Evolutionary conservation across 2,329 filamentous ascomycete genomes (phyloP).

Genomic region (Aspergillus unguis): DNA sequence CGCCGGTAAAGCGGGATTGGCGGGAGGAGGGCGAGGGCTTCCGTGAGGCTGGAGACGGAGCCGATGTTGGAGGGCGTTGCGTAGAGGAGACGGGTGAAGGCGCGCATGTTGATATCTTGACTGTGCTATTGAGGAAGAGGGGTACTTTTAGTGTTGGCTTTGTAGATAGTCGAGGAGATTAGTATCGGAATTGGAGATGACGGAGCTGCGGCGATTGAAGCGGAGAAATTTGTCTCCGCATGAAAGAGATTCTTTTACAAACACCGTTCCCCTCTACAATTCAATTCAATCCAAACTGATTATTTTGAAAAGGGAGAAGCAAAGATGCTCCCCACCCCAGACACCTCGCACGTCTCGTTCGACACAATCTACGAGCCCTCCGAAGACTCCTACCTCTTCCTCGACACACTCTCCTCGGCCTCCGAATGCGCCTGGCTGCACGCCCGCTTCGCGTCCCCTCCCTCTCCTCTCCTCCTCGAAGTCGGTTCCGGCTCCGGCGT

Average conservation of each 20-base stretch:
- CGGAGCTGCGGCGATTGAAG: conserved; percentile 4
- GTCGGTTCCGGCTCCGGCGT: conserved; percentile 90
- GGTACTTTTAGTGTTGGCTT: neutral
- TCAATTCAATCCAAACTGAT: neutral
- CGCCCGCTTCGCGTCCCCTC: conserved; percentile 51
- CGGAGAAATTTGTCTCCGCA: conserved; percentile 9
- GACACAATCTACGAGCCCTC: conserved; percentile 89
- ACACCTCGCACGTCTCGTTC: conserved; percentile 86
- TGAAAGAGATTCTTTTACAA: neutral
- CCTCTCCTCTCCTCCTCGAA: conserved; percentile 68
- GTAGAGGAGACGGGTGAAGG: conserved; percentile 36
- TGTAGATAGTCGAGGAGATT: neutral
- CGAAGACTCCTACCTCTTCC: conserved; percentile 90
- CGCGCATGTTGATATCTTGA: conserved; percentile 29
- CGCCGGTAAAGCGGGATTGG: conserved; percentile 87
- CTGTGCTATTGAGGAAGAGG: no score
- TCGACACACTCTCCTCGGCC: conserved; percentile 79
- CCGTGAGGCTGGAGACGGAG: conserved; percentile 41
- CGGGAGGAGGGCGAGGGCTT: conserved; percentile 69
- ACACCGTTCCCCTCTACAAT: neutral
- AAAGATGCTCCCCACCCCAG: conserved; percentile 80
- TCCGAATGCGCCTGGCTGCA: conserved; percentile 68
- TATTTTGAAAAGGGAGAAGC: neutral
- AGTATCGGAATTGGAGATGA: neutral
- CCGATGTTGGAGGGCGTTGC: conserved; percentile 40